phyloP scores from a whole-genome alignment of 148 eudicot genomes.

The Dianthus caryophyllus region DNA sequence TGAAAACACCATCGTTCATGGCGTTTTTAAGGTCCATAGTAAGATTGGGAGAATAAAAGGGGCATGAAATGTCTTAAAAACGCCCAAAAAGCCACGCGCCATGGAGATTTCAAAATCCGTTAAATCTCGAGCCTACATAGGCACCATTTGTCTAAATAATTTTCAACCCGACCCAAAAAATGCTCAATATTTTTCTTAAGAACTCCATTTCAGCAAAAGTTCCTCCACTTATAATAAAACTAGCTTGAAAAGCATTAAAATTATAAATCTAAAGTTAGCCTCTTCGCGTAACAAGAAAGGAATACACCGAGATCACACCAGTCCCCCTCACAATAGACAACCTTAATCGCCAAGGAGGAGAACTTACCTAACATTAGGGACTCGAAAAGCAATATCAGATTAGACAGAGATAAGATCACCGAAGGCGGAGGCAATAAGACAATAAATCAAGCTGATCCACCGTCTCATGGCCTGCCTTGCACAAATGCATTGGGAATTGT shows the following conservation, averaged over 20 bases:
- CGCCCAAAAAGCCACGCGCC: too few species aligned
- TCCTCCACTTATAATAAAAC: neutral
- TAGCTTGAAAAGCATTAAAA: neutral
- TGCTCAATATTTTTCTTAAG: too few species aligned
- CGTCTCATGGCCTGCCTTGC: slow-evolving; percentile 37
- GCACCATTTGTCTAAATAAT: too few species aligned
- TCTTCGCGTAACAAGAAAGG: slow-evolving; percentile 9
- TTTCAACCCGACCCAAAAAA: too few species aligned
- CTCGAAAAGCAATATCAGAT: slow-evolving; percentile 28
- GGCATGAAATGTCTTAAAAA: too few species aligned
- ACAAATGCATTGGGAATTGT: slow-evolving; percentile 31
- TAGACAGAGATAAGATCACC: slow-evolving; percentile 27
- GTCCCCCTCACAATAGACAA: slow-evolving; percentile 8
- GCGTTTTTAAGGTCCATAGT: too few species aligned
- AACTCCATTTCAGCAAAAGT: too few species aligned
- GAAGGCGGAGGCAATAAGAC: slow-evolving; percentile 29
- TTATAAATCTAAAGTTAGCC: neutral
- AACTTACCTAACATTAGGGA: slow-evolving; percentile 28
- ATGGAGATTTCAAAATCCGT: too few species aligned
- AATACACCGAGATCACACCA: slow-evolving; percentile 4
- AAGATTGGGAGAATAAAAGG: too few species aligned
- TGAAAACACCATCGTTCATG: too few species aligned
- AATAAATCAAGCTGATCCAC: slow-evolving; percentile 39
- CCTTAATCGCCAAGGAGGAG: slow-evolving; percentile 24
- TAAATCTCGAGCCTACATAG: too few species aligned